Conservation (phyloP, 2,329 filamentous ascomycete species). For the Penicillium sp. region DNA sequence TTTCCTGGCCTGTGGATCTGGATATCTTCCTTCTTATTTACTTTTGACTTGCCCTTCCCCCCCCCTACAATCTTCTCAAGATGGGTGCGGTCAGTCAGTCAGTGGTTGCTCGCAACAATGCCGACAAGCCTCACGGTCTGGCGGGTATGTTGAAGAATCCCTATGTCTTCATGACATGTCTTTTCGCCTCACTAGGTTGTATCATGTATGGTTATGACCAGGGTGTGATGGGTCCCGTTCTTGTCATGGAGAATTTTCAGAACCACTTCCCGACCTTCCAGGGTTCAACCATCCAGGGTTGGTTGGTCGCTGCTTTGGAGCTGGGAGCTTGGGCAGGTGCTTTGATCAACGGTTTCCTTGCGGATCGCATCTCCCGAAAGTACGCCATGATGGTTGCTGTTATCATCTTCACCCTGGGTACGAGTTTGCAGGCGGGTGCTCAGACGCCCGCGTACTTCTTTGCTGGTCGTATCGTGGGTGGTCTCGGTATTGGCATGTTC, state of each 20-base stretch:
- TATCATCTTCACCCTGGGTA: constrained; percentile 33
- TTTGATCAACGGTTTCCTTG: constrained; percentile 30
- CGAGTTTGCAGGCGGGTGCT: constrained; percentile 27
- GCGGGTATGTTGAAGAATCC: constrained; percentile 42
- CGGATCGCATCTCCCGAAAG: constrained; percentile 31
- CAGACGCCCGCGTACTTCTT: constrained; percentile 30
- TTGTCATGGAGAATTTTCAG: constrained; percentile 40
- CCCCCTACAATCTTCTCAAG: background rate
- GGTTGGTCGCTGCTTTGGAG: constrained; percentile 34
- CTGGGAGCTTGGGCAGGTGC: constrained; percentile 36
- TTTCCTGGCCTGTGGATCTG: too few species aligned
- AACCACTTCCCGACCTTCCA: constrained; percentile 34
- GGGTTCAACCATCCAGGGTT: constrained; percentile 34
- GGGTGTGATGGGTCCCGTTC: constrained; percentile 35
- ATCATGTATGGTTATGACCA: constrained; percentile 39
- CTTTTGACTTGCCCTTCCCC: background rate
- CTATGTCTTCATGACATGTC: constrained; percentile 40
- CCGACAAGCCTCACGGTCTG: constrained; percentile 39
- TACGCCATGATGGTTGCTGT: constrained; percentile 37
- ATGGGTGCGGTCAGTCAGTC: constrained; percentile 34
- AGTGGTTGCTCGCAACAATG: constrained; percentile 39
- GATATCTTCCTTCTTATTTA: background rate
- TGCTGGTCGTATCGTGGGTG: constrained; percentile 28
- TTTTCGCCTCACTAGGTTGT: constrained; percentile 36
- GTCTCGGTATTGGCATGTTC: constrained; percentile 31